Conservation (phyloP, 176 grass and related monocot genomes). For the Aegilops longissima region DNA sequence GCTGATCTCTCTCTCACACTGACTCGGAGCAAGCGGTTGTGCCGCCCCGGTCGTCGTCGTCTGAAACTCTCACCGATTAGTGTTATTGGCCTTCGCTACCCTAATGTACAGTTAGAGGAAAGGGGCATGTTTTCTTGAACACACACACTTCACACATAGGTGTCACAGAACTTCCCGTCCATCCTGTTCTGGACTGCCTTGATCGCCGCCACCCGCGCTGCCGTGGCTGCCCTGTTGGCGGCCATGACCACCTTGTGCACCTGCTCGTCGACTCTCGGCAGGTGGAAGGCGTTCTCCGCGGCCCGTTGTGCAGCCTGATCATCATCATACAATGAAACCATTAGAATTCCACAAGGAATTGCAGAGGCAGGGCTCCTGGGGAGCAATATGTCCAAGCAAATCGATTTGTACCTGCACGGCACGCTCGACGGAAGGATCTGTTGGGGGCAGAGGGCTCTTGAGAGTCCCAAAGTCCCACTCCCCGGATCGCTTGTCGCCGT, state of each 20-base stretch:
- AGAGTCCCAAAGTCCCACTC: conserved; percentile 53
- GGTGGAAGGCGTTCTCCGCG: conserved; percentile 20
- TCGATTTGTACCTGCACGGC: conserved; percentile 48
- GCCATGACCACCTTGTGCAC: conserved; percentile 55
- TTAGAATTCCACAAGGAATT: conserved; percentile 38
- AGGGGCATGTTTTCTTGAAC: conserved; percentile 23
- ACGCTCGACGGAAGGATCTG: conserved; percentile 40
- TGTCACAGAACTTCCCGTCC: conserved; percentile 68
- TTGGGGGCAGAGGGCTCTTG: conserved; percentile 26
- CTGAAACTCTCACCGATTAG: conserved; percentile 49
- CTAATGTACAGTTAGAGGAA: conserved; percentile 68
- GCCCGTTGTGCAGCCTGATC: conserved; percentile 48
- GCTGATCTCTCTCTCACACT: conserved; percentile 35
- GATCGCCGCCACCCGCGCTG: conserved; percentile 54
- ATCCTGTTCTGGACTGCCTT: conserved; percentile 76
- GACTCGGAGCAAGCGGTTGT: conserved; percentile 54
- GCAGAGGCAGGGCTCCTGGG: neutral
- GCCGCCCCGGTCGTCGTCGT: conserved; percentile 61
- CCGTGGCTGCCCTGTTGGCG: conserved; percentile 49
- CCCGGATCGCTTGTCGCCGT: conserved; percentile 50
- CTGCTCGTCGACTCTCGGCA: conserved; percentile 55
- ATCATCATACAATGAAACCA: neutral
- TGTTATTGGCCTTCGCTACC: conserved; percentile 53
- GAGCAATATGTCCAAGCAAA: neutral
- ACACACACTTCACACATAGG: conserved; percentile 47